A percentile compares a stretch with the other conserved stretches of the same genome.
These are phyloP conservation scores for Alloteropsis semialata DNA, from an alignment of 176 grass and related monocot genomes.

Conservation along the genomic window DNA sequence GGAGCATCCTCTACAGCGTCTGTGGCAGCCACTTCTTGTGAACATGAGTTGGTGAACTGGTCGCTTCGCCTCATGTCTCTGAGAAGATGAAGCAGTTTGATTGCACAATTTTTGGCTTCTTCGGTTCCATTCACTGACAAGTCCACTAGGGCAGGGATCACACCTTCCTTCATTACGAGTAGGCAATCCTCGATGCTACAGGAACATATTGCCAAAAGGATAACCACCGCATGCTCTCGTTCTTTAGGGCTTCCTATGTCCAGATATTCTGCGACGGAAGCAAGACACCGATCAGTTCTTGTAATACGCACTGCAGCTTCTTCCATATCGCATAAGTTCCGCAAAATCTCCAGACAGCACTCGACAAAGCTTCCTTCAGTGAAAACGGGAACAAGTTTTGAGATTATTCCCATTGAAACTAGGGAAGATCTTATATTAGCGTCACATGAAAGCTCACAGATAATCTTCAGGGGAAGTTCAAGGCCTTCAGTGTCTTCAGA, in stretches of 20 bases:
- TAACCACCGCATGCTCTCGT: constrained; percentile 60
- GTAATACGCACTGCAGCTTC: constrained; percentile 52
- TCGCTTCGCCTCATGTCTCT: constrained; percentile 65
- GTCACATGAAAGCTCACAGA: constrained; percentile 60
- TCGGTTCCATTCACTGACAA: constrained; percentile 75
- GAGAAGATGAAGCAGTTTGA: constrained; percentile 73
- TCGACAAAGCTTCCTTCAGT: constrained; percentile 51
- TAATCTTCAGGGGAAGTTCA: constrained; percentile 61
- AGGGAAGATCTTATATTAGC: constrained; percentile 47
- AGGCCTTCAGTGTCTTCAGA: constrained; percentile 53
- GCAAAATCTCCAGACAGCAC: constrained; percentile 65
- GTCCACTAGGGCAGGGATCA: constrained; percentile 87
- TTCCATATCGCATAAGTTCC: constrained; percentile 60
- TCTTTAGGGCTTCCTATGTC: constrained; percentile 63
- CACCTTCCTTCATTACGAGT: constrained; percentile 82
- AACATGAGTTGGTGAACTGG: constrained; percentile 40
- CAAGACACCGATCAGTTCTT: constrained; percentile 53
- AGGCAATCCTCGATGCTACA: constrained; percentile 56
- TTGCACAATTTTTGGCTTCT: constrained; percentile 52
- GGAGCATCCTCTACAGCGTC: constrained; percentile 26
- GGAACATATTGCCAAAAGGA: constrained; percentile 70
- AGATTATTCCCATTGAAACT: constrained; percentile 62
- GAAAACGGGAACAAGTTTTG: constrained; percentile 57
- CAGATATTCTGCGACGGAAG: constrained; percentile 67
- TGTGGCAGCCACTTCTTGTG: constrained; percentile 33